Percentiles rank a stretch among this genome's conserved stretches.
Evolutionary conservation across 148 eudicot genomes (phyloP).

Genomic region (Nepenthes mirabilis): DNA sequence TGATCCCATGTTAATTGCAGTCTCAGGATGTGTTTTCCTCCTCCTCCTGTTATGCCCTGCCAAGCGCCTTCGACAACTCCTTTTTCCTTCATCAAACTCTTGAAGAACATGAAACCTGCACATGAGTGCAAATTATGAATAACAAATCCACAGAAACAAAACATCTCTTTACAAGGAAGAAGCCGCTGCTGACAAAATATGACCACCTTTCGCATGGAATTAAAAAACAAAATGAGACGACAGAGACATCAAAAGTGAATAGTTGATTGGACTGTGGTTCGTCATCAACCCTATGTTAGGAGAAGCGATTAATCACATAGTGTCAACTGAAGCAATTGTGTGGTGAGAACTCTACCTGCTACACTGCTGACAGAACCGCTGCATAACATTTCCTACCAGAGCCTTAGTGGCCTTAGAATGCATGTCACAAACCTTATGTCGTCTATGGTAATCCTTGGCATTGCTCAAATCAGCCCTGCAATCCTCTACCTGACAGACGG

Average conservation of each 20-base stretch:
- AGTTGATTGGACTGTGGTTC: no score
- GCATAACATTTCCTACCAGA: slow-evolving; percentile 56
- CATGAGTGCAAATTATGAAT: slow-evolving; percentile 4
- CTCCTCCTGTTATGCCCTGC: slow-evolving; percentile 89
- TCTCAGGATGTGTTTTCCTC: slow-evolving; percentile 78
- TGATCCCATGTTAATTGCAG: slow-evolving; percentile 26
- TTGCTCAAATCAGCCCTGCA: slow-evolving; percentile 61
- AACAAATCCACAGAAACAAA: neutral
- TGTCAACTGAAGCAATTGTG: neutral
- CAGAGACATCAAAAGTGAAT: neutral
- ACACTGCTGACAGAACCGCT: slow-evolving; percentile 97
- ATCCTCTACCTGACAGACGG: slow-evolving; percentile 80
- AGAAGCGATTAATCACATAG: neutral
- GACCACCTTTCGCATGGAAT: neutral
- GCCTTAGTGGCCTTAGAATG: slow-evolving; percentile 76
- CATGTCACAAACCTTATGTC: slow-evolving; percentile 84
- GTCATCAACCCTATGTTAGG: no score
- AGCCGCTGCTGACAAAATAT: neutral
- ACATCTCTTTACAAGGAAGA: neutral
- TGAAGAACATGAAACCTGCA: slow-evolving; percentile 81
- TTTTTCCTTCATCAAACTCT: slow-evolving; percentile 95
- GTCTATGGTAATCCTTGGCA: slow-evolving; percentile 80
- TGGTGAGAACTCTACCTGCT: slow-evolving; percentile 41
- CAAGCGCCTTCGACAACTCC: slow-evolving; percentile 92
- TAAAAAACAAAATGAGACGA: neutral